phyloP scores from a whole-genome alignment of 768 basidiomycete species.

The Pulveroboletus ravenelii region DNA sequence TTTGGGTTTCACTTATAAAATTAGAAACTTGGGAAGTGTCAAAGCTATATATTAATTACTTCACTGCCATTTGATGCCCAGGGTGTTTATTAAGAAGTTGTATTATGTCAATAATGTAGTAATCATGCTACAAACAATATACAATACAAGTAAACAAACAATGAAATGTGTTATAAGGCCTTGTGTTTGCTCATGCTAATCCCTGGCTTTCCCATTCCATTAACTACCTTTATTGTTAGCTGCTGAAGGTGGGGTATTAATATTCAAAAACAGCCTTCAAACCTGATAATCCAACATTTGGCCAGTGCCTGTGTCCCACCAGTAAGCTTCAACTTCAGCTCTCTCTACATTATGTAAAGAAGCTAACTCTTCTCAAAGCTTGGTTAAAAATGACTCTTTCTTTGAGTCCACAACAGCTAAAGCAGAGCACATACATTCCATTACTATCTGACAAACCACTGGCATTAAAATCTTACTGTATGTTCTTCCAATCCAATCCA shows the following conservation, averaged over 20 bases:
- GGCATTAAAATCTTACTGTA: slow-evolving; percentile 10
- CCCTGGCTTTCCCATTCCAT: neutral
- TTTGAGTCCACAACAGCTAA: slow-evolving; percentile 10
- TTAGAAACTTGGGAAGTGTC: no score
- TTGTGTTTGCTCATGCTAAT: neutral
- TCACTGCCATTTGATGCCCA: no score
- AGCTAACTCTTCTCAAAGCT: neutral
- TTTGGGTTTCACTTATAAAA: no score
- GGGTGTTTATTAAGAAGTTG: no score
- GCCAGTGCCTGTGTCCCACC: neutral
- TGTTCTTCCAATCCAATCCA: neutral
- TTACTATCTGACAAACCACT: neutral
- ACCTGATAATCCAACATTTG: neutral
- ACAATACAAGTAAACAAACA: slow-evolving; percentile 16
- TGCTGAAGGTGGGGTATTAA: slow-evolving; percentile 3
- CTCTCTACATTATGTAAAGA: neutral
- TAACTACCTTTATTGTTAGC: neutral
- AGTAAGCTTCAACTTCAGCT: neutral
- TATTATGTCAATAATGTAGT: neutral
- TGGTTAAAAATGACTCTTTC: slow-evolving; percentile 14
- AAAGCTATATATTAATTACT: no score
- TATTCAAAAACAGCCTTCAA: neutral
- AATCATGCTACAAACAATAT: slow-evolving; percentile 2
- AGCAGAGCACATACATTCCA: slow-evolving; percentile 2
- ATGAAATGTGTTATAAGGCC: slow-evolving; percentile 2